Evolutionary conservation across 331 rosid species (phyloP).

Genomic region (Acacia pycnantha): DNA sequence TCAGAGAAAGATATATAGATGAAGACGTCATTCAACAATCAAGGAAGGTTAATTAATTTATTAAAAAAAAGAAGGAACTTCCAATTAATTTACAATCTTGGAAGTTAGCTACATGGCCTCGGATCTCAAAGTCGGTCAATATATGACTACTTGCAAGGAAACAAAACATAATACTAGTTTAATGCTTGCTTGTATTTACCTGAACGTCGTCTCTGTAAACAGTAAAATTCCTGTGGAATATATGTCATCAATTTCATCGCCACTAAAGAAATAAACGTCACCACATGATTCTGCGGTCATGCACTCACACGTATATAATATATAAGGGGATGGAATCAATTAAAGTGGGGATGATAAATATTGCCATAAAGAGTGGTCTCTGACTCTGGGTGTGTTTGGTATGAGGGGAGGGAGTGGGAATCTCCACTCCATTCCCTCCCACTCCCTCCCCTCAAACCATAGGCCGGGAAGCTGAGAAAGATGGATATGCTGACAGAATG

Average conservation of each 20-base stretch:
- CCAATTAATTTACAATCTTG: not conserved
- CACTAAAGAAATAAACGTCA: not conserved
- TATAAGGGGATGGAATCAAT: not conserved
- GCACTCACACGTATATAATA: not conserved
- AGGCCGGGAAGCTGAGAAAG: constrained; percentile 32
- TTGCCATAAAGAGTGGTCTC: not conserved
- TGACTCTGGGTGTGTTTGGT: too few relatives aligned
- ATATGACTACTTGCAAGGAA: not conserved
- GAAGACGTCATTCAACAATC: not conserved
- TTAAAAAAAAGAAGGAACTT: not conserved
- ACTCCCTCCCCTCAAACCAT: too few relatives aligned
- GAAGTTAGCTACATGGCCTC: not conserved
- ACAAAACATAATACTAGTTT: not conserved
- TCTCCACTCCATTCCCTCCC: too few relatives aligned
- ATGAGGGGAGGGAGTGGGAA: too few relatives aligned
- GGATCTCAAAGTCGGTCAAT: not conserved
- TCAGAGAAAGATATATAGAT: not conserved
- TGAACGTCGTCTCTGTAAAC: not conserved
- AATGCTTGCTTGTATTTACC: not conserved
- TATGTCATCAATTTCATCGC: not conserved
- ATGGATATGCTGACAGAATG: constrained; percentile 45
- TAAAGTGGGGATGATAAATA: not conserved
- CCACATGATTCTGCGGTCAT: not conserved
- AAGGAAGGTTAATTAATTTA: not conserved
- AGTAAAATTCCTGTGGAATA: not conserved